These are phyloP conservation scores for Tetragonia tetragonoides DNA, from an alignment of 148 eudicot species.

Conservation along the genomic window DNA sequence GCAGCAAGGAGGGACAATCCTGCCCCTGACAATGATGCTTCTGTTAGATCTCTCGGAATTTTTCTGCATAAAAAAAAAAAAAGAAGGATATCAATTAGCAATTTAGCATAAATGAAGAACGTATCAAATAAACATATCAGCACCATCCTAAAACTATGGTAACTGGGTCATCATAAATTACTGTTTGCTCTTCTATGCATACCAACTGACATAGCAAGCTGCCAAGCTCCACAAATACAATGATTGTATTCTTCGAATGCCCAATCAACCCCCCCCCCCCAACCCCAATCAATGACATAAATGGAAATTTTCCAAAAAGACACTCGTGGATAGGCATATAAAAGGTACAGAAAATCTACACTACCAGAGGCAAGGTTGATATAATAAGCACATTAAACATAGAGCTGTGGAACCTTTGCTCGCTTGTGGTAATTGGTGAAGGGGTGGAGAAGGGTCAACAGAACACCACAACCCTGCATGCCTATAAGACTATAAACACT, in stretches of 20 bases:
- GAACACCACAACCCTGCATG: neutral
- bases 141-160: neutral
- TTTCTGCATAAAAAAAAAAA: constrained; percentile 56
- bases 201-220: neutral
- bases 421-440: neutral
- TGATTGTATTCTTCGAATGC: neutral
- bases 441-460: neutral
- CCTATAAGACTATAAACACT: neutral
- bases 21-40: constrained; percentile 94
- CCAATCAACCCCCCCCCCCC: no score
- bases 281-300: neutral
- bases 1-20: constrained; percentile 91
- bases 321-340: neutral
- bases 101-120: neutral
- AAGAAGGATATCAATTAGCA: constrained; percentile 1
- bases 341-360: neutral
- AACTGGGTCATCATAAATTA: neutral
- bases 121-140: neutral
- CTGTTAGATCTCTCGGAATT: constrained; percentile 97
- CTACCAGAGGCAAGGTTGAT: neutral
- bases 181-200: neutral
- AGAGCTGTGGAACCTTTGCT: neutral
- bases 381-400: neutral
- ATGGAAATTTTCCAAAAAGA: neutral
- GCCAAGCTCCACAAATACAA: neutral